These are phyloP conservation scores for Harringtonia aguacate DNA, from an alignment of 2,329 filamentous ascomycete species.

Conservation along the genomic window DNA sequence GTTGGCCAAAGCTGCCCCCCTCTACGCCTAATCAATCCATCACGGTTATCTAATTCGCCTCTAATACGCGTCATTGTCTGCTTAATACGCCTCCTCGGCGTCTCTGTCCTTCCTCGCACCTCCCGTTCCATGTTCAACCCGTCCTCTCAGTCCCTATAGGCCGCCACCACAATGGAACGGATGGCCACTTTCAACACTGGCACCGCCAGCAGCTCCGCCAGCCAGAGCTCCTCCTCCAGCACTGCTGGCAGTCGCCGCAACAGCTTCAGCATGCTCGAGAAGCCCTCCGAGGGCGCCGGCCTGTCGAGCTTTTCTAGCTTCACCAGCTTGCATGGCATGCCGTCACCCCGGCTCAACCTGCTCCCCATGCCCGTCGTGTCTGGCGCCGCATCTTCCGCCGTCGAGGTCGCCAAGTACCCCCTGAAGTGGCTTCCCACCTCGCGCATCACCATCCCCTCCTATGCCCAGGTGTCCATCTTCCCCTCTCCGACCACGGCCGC, in stretches of 20 bases:
- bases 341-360: constrained; percentile 6
- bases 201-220: constrained; percentile 5
- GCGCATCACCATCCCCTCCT: constrained; percentile 7
- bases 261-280: constrained; percentile 11
- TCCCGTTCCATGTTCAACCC: neutral
- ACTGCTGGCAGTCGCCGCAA: constrained; percentile 9
- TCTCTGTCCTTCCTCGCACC: neutral
- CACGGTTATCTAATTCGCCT: too few relatives aligned
- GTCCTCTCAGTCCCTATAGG: neutral
- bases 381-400: constrained; percentile 8
- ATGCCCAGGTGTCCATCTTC: constrained; percentile 3
- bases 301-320: constrained; percentile 7
- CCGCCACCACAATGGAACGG: constrained; percentile 5
- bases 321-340: constrained; percentile 5
- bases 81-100: neutral
- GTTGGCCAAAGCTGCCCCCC: too few relatives aligned
- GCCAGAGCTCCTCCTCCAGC: constrained; percentile 6
- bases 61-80: too few relatives aligned
- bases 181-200: constrained; percentile 3
- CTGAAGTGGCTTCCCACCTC: constrained; percentile 8
- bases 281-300: constrained; percentile 2
- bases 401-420: constrained; percentile 9
- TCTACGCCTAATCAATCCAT: too few relatives aligned
- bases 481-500: neutral
- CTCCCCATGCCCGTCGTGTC: constrained; percentile 11